Evolutionary conservation across 2,329 filamentous ascomycete genomes (phyloP).

Genomic region (Aspergillus tubingensis): DNA sequence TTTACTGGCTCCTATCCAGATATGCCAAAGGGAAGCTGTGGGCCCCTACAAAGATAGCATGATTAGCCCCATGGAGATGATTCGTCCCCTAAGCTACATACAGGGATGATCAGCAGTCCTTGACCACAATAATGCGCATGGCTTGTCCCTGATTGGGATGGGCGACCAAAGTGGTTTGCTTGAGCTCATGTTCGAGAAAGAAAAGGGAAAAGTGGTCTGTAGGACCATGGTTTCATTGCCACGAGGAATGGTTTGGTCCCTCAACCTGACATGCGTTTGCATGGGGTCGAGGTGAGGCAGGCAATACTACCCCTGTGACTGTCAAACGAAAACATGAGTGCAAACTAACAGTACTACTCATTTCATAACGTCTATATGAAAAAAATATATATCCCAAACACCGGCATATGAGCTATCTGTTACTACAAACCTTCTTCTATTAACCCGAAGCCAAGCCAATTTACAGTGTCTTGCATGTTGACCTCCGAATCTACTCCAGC

Average conservation of each 20-base stretch:
- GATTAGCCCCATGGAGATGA: not conserved
- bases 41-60: not conserved
- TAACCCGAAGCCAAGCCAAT: too few relatives aligned
- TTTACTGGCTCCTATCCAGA: not conserved
- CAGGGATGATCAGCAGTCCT: slow-evolving; percentile 3
- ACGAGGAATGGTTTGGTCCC: not conserved
- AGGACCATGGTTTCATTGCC: not conserved
- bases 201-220: not conserved
- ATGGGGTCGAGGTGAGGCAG: not conserved
- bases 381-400: too few relatives aligned
- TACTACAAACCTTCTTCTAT: too few relatives aligned
- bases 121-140: not conserved
- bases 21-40: not conserved
- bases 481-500: too few relatives aligned
- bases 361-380: too few relatives aligned
- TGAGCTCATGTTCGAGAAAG: not conserved
- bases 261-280: not conserved
- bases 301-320: too few relatives aligned
- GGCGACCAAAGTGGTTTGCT: not conserved
- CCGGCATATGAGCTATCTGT: too few relatives aligned
- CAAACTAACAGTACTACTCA: too few relatives aligned
- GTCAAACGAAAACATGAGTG: too few relatives aligned
- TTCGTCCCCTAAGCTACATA: not conserved
- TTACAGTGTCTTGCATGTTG: too few relatives aligned
- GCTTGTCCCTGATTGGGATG: not conserved